phyloP scores from a whole-genome alignment of 257 asterid species.

The Capsicum chinense region DNA sequence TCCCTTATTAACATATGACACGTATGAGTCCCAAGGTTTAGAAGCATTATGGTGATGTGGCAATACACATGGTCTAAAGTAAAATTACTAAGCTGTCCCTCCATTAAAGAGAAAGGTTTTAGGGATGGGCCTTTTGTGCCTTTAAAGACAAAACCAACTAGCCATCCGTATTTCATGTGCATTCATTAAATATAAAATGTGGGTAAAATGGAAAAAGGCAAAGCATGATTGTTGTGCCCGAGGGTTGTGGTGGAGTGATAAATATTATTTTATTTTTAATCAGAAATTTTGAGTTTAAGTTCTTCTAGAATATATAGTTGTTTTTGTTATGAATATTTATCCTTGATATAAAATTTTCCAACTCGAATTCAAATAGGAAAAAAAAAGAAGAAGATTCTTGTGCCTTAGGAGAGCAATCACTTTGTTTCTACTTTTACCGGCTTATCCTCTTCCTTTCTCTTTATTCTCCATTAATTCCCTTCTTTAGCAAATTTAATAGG shows the following conservation, averaged over 20 bases:
- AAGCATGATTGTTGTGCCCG: constrained; percentile 47
- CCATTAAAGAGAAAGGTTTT: not conserved
- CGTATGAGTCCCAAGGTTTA: constrained; percentile 23
- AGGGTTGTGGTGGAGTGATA: accelerated
- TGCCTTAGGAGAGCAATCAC: constrained; percentile 45
- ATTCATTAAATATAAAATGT: constrained; percentile 59
- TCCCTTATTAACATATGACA: not conserved
- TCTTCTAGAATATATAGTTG: accelerated
- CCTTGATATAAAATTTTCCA: accelerated
- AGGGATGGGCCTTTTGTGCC: constrained; percentile 33
- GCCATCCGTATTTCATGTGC: constrained; percentile 62
- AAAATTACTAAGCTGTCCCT: constrained; percentile 39
- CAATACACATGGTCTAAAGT: constrained; percentile 32
- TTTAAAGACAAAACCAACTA: constrained; percentile 50
- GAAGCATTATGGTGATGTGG: constrained; percentile 55
- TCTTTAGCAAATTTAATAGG: constrained; percentile 10
- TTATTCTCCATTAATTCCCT: constrained; percentile 22
- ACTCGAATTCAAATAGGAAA: accelerated
- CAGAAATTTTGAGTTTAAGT: not conserved
- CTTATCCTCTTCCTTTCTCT: constrained; percentile 28
- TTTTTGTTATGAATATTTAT: not conserved
- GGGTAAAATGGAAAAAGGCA: constrained; percentile 49
- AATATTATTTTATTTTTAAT: accelerated
- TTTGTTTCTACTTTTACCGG: constrained; percentile 28
- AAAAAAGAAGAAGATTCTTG: constrained; percentile 32